These are phyloP conservation scores for Nakazawaea laoshanensis DNA, from an alignment of 805 yeast species.

Conservation along the genomic window DNA sequence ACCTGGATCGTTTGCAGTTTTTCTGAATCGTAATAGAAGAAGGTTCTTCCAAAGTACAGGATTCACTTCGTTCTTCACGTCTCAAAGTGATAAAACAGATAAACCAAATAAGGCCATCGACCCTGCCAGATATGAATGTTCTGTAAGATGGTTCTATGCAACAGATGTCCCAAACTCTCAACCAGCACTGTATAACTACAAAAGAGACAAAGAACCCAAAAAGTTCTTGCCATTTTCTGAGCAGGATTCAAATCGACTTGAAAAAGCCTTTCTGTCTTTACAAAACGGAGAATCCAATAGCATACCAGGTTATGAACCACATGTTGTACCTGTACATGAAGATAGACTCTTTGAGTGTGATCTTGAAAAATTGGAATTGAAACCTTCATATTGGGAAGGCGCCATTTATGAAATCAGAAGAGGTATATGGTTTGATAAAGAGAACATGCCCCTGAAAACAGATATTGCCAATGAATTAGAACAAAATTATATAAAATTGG, in stretches of 20 bases:
- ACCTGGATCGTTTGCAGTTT: no score
- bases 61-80: no score
- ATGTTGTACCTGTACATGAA: conserved; percentile 58
- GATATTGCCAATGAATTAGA: conserved; percentile 53
- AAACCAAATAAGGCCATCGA: no score
- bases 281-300: conserved; percentile 1
- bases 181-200: conserved; percentile 53
- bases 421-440: conserved; percentile 72
- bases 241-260: conserved; percentile 56
- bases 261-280: conserved; percentile 30
- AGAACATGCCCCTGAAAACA: conserved; percentile 45
- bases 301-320: conserved; percentile 5
- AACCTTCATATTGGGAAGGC: conserved; percentile 84
- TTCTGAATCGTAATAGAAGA: no score
- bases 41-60: no score
- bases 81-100: no score
- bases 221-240: conserved; percentile 63
- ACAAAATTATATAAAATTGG: conserved; percentile 31
- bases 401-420: conserved; percentile 76
- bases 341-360: conserved; percentile 75
- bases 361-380: conserved; percentile 39
- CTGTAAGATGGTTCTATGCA: conserved; percentile 71
- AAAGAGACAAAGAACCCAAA: conserved; percentile 38
- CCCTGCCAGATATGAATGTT: no score
- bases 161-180: conserved; percentile 67